Conservation (phyloP, 225 moss, liverwort and hornwort species). For the Marchantia paleacea region DNA sequence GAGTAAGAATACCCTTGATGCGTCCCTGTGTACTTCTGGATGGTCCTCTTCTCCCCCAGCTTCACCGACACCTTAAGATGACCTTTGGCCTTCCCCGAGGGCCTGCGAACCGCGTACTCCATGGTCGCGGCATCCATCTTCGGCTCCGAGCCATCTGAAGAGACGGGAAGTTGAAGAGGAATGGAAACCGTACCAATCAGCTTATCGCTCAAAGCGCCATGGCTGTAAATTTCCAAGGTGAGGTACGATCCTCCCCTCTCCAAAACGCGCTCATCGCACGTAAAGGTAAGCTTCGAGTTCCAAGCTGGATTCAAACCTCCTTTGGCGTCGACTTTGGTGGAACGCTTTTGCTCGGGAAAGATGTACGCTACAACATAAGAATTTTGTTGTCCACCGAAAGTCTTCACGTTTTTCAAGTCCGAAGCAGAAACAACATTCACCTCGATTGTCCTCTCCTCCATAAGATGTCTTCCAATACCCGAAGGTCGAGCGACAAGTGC, state of each 20-base stretch:
- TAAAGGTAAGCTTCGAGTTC: conserved; percentile 57
- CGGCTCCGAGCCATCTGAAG: conserved; percentile 19
- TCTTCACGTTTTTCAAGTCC: conserved; percentile 26
- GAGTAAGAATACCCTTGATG: not conserved
- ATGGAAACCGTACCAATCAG: conserved; percentile 50
- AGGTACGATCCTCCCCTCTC: conserved; percentile 44
- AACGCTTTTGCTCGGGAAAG: conserved; percentile 38
- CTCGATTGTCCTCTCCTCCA: conserved; percentile 33
- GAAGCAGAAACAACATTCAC: conserved; percentile 23
- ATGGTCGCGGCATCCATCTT: not conserved
- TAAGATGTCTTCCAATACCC: not conserved
- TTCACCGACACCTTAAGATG: conserved; percentile 54
- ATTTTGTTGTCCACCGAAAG: conserved; percentile 33
- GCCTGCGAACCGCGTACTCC: conserved; percentile 38
- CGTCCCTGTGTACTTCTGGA: not conserved
- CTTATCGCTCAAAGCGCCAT: conserved; percentile 46
- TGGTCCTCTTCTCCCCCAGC: conserved; percentile 40
- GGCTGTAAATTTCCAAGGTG: conserved; percentile 57
- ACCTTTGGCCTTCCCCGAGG: conserved; percentile 54
- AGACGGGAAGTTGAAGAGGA: conserved; percentile 37
- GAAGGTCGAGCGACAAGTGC: not conserved
- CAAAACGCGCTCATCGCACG: conserved; percentile 50
- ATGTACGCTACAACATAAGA: conserved; percentile 63
- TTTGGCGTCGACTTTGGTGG: conserved; percentile 46
- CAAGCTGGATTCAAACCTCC: conserved; percentile 62